Conservation (phyloP, 2,329 filamentous ascomycete genomes). For the Xenoacremonium recifei region DNA sequence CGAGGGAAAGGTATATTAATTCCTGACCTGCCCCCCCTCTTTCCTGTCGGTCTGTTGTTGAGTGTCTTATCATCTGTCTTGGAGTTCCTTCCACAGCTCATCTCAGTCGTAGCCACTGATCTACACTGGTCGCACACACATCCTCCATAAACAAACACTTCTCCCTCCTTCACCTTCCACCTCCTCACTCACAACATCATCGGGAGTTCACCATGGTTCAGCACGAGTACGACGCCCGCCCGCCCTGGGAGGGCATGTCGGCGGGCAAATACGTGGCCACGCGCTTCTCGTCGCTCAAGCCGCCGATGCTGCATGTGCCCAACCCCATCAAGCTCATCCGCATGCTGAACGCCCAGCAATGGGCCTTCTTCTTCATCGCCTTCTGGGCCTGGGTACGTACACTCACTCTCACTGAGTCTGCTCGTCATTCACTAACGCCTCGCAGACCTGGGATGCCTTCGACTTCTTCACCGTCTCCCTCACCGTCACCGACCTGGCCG, state of each 20-base stretch:
- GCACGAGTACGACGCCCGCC: constrained; percentile 31
- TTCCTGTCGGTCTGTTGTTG: too few species aligned
- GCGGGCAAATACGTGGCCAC: constrained; percentile 46
- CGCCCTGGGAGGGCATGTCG: constrained; percentile 51
- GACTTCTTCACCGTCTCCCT: constrained; percentile 67
- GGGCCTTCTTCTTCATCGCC: constrained; percentile 55
- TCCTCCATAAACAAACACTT: too few species aligned
- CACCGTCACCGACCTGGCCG: constrained; percentile 52
- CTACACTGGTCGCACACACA: too few species aligned
- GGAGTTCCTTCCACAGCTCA: too few species aligned
- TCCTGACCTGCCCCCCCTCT: too few species aligned
- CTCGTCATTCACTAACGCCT: too few species aligned
- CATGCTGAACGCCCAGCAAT: constrained; percentile 49
- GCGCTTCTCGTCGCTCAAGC: constrained; percentile 55
- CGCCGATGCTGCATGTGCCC: constrained; percentile 51
- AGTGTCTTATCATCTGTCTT: too few species aligned
- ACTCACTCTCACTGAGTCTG: too few species aligned
- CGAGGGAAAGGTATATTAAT: too few species aligned
- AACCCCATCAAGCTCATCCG: constrained; percentile 52
- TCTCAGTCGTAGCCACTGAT: too few species aligned
- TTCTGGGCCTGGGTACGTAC: constrained; percentile 57
- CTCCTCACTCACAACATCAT: too few species aligned
- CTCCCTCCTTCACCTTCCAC: too few species aligned
- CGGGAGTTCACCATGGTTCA: constrained; percentile 19
- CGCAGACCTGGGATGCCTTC: constrained; percentile 60